Percentiles rank a stretch among this genome's conserved stretches.
phyloP scores from a whole-genome alignment of 495 filamentous ascomycete species.

The Annulohypoxylon moriforme region DNA sequence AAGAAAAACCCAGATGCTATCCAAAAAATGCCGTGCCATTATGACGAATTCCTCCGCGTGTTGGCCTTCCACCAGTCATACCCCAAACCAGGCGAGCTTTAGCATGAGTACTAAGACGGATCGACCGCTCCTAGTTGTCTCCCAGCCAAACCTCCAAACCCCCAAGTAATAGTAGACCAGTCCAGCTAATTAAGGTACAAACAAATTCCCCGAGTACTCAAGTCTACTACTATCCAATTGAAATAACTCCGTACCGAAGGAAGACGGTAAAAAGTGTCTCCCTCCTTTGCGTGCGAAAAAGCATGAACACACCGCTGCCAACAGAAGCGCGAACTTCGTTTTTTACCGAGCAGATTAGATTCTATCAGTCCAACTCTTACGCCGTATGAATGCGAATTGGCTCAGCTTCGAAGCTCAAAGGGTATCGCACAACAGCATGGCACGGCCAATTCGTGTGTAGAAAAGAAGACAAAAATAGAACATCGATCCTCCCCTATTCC shows the following conservation, averaged over 20 bases:
- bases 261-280: slow-evolving; percentile 8
- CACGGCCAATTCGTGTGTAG: slow-evolving; percentile 46
- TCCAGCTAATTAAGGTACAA: slow-evolving; percentile 27
- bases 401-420: slow-evolving; percentile 48
- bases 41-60: slow-evolving; percentile 41
- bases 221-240: slow-evolving; percentile 31
- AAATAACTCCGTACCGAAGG: slow-evolving; percentile 39
- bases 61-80: slow-evolving; percentile 38
- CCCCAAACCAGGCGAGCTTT: slow-evolving; percentile 24
- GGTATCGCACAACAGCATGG: slow-evolving; percentile 52
- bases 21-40: slow-evolving; percentile 25
- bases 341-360: slow-evolving; percentile 52
- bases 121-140: slow-evolving; percentile 38
- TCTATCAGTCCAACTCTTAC: slow-evolving; percentile 50
- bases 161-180: slow-evolving; percentile 12
- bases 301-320: slow-evolving; percentile 43
- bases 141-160: slow-evolving; percentile 25
- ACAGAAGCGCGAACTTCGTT: slow-evolving; percentile 54
- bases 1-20: slow-evolving; percentile 16
- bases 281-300: slow-evolving; percentile 27
- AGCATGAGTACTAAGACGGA: slow-evolving; percentile 29
- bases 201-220: slow-evolving; percentile 33
- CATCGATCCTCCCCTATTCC: slow-evolving; percentile 8
- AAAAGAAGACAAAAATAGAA: slow-evolving; percentile 48
- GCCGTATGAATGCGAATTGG: slow-evolving; percentile 46